Percentiles rank a stretch among this genome's conserved stretches.
These are phyloP conservation scores for Colletotrichum sp. DNA, from an alignment of 2,329 filamentous ascomycete species.

Conservation along the genomic window DNA sequence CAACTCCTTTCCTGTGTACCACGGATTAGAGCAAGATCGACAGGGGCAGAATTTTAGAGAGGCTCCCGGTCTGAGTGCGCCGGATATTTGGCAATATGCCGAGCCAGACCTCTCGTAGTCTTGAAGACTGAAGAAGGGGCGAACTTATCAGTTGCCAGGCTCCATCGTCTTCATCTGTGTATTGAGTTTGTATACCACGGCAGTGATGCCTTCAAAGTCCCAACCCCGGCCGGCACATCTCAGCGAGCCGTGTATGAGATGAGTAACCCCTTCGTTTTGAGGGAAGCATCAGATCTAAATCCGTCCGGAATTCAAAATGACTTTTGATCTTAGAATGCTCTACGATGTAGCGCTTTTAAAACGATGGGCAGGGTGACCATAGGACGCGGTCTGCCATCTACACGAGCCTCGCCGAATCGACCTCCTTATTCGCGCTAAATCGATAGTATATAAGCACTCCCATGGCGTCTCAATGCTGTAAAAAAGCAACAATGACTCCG, in stretches of 20 bases:
- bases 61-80: neutral
- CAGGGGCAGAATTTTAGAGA: neutral
- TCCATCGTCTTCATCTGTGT: neutral
- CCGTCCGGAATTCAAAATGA: no score
- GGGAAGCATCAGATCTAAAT: no score
- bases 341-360: neutral
- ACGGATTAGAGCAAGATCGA: neutral
- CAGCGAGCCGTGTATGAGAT: neutral
- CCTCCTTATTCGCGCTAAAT: fast-evolving
- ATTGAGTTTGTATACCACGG: neutral
- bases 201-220: neutral
- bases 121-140: neutral
- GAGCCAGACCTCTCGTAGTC: neutral
- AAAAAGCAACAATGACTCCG: no score
- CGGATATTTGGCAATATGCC: neutral
- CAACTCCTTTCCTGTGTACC: neutral
- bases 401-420: neutral
- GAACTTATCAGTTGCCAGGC: fast-evolving
- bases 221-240: fast-evolving
- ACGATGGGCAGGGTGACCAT: no score
- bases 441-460: neutral
- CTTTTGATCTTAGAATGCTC: fast-evolving
- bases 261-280: neutral
- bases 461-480: no score
- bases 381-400: neutral